Conservation (phyloP, 176 grass and related monocot genomes). For the Triticum dicoccoides region DNA sequence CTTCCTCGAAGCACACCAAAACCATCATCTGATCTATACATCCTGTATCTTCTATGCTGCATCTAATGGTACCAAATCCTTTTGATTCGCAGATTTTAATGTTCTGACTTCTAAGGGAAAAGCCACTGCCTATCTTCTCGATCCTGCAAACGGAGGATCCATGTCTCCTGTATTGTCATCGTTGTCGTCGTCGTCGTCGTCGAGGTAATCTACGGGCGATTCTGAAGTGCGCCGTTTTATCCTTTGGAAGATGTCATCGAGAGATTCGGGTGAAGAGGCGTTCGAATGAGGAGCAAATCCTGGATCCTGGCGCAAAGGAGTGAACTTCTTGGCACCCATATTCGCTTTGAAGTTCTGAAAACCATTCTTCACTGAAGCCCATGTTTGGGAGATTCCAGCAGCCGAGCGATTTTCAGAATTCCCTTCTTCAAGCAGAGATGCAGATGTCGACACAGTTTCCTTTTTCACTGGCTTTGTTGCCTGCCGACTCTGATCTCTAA, state of each 20-base stretch:
- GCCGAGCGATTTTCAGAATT: constrained; percentile 41
- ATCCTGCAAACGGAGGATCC: constrained; percentile 40
- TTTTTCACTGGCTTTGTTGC: constrained; percentile 40
- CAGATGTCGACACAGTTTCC: constrained; percentile 60
- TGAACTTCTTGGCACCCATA: constrained; percentile 76
- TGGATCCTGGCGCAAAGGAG: constrained; percentile 73
- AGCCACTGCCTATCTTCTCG: constrained; percentile 38
- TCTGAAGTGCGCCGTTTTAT: constrained; percentile 68
- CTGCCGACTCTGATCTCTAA: constrained; percentile 66
- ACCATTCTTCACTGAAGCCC: constrained; percentile 82
- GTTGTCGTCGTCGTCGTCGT: constrained; percentile 40
- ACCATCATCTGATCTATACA: constrained; percentile 63
- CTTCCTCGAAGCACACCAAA: constrained; percentile 30
- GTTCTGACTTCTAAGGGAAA: constrained; percentile 38
- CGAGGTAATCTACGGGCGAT: constrained; percentile 51
- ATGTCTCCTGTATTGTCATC: constrained; percentile 45
- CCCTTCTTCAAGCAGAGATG: constrained; percentile 72
- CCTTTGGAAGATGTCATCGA: constrained; percentile 97
- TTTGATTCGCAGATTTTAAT: constrained; percentile 25
- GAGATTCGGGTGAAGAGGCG: constrained; percentile 54
- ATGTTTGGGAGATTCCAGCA: constrained; percentile 68
- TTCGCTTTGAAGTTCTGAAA: constrained; percentile 92
- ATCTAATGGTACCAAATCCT: constrained; percentile 42
- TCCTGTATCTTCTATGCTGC: constrained; percentile 40
- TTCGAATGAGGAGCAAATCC: constrained; percentile 37